Evolutionary conservation across 2,329 filamentous ascomycete genomes (phyloP).

Genomic region (Aspergillus melleus): DNA sequence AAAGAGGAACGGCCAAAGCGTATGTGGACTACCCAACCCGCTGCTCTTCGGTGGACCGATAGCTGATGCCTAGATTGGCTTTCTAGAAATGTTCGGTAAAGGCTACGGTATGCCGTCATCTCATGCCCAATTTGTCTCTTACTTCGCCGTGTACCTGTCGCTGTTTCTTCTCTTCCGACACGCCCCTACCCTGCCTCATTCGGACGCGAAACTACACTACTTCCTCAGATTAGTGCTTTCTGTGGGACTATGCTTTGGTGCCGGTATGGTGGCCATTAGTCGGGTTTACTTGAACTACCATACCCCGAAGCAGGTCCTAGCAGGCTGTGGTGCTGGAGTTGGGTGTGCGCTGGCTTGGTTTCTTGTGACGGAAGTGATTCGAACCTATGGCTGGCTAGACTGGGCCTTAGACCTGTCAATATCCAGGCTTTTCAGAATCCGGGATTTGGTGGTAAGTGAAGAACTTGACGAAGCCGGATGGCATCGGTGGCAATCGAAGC

Average conservation of each 20-base stretch:
- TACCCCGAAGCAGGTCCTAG: constrained; percentile 82
- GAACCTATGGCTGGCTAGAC: constrained; percentile 67
- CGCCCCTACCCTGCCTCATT: constrained; percentile 52
- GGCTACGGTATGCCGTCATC: constrained; percentile 98
- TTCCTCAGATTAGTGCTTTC: constrained; percentile 61
- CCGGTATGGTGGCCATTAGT: constrained; percentile 73
- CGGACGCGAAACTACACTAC: constrained; percentile 41
- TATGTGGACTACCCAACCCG: constrained; percentile 43
- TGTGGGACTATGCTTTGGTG: constrained; percentile 60
- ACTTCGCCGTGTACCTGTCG: constrained; percentile 80
- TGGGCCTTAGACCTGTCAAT: constrained; percentile 69
- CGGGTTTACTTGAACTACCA: constrained; percentile 92
- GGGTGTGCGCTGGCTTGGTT: constrained; percentile 80
- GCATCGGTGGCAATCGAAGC: constrained; percentile 77
- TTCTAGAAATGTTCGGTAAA: constrained; percentile 71
- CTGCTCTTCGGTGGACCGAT: not conserved
- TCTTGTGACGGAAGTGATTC: constrained; percentile 62
- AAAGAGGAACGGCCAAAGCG: constrained; percentile 85
- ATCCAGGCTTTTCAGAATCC: constrained; percentile 66
- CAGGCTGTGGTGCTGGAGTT: constrained; percentile 70
- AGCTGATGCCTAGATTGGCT: not conserved
- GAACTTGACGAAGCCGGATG: constrained; percentile 89
- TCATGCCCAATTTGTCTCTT: constrained; percentile 91
- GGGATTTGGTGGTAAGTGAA: constrained; percentile 84
- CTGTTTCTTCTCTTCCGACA: constrained; percentile 86